phyloP scores from a whole-genome alignment of 306 rosid species.

The Begonia fuchsioides region DNA sequence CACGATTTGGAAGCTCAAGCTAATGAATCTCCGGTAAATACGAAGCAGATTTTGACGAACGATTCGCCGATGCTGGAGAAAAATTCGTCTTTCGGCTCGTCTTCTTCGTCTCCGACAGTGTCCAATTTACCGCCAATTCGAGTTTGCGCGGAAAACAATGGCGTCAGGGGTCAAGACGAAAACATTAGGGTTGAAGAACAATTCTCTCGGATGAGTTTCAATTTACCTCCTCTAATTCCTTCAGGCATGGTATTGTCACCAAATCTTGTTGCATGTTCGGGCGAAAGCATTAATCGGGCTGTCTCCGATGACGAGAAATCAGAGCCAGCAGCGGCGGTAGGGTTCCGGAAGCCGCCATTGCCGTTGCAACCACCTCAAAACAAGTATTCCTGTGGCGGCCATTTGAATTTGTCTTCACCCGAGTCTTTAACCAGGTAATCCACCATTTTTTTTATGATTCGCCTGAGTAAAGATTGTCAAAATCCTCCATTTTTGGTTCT shows the following conservation, averaged over 20 bases:
- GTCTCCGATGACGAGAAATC: slow-evolving; percentile 58
- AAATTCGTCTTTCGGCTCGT: slow-evolving; percentile 34
- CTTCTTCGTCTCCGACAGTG: slow-evolving; percentile 53
- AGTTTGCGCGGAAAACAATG: slow-evolving; percentile 49
- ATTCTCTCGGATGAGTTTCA: slow-evolving; percentile 42
- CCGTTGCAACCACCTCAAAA: slow-evolving; percentile 63
- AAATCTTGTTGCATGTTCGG: slow-evolving; percentile 11
- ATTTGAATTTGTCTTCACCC: slow-evolving; percentile 59
- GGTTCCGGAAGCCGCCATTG: slow-evolving; percentile 60
- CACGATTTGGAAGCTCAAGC: slow-evolving; percentile 47
- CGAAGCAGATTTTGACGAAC: slow-evolving; percentile 25
- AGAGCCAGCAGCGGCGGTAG: slow-evolving; percentile 37
- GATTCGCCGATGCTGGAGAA: slow-evolving; percentile 53
- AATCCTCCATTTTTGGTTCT: neutral
- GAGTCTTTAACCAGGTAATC: slow-evolving; percentile 78
- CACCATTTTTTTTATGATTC: neutral
- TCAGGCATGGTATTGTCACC: slow-evolving; percentile 2
- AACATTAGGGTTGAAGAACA: slow-evolving; percentile 53
- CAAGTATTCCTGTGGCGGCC: slow-evolving; percentile 26
- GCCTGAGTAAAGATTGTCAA: neutral
- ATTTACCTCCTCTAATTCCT: slow-evolving; percentile 25
- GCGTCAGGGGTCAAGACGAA: slow-evolving; percentile 32
- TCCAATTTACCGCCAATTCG: slow-evolving; percentile 79
- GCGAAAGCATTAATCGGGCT: slow-evolving; percentile 33
- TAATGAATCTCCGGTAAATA: slow-evolving; percentile 14